These are phyloP conservation scores for Mortierella sp. DNA, from an alignment of 371 early-diverging fungal genomes.

Conservation along the genomic window DNA sequence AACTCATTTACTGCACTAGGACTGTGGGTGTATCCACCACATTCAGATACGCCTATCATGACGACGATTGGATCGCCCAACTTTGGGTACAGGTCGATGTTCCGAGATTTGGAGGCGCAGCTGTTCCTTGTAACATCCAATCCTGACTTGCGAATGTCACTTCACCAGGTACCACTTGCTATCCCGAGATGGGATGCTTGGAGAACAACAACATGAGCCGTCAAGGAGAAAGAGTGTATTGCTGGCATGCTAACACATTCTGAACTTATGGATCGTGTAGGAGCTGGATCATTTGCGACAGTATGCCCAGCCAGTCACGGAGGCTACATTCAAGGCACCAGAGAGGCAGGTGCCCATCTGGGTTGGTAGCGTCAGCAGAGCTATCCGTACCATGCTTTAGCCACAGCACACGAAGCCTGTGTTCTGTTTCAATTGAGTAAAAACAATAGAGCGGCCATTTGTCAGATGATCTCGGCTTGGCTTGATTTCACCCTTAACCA, in stretches of 20 bases:
- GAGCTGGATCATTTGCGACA: slow-evolving; percentile 30
- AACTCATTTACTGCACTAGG: slow-evolving; percentile 9
- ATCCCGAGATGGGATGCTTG: too few species aligned
- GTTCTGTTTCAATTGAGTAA: too few species aligned
- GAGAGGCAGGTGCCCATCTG: slow-evolving; percentile 46
- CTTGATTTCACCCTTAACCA: too few species aligned
- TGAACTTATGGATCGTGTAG: slow-evolving; percentile 7
- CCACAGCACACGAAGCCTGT: too few species aligned
- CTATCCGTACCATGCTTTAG: slow-evolving; percentile 43
- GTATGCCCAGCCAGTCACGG: slow-evolving; percentile 34
- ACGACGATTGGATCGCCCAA: slow-evolving; percentile 95
- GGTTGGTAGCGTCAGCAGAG: slow-evolving; percentile 46
- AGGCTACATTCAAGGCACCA: slow-evolving; percentile 36
- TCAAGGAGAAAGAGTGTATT: not conserved
- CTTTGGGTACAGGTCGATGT: slow-evolving; percentile 90
- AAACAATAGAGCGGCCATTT: too few species aligned
- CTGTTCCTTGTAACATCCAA: slow-evolving; percentile 77
- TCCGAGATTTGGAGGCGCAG: slow-evolving; percentile 92
- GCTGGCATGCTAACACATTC: not conserved
- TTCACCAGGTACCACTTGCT: slow-evolving; percentile 80
- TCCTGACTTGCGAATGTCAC: slow-evolving; percentile 58
- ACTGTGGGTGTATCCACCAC: slow-evolving; percentile 51
- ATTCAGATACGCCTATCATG: slow-evolving; percentile 49
- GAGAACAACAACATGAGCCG: too few species aligned
- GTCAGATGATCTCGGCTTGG: too few species aligned